Base-by-base conservation (phyloP, 192 early-diverging fungal species). In the Entophlyctis helioformis region DNA sequence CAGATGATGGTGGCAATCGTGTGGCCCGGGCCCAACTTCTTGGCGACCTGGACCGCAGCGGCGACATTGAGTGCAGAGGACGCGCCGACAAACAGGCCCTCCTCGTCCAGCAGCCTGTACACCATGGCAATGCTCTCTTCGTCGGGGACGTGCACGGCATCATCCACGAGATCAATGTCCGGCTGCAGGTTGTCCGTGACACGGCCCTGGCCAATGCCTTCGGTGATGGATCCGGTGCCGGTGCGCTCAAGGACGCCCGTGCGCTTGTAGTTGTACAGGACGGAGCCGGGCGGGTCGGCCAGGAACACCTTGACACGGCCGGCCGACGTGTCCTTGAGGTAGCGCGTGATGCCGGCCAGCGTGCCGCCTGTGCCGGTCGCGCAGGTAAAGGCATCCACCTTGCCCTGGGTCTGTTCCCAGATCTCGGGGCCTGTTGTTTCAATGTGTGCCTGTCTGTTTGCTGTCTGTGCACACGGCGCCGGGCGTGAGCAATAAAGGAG, bases 351-450 rank as follows among this genome's bases (percentile, higher is more conserved):
- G 21, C 92, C 92, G 2, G 89, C 92, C 22, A 94, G 62, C 3
- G 91, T 91, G 36, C 92, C 92, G 18, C 83, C 92, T 0, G 89
- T 96, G 11, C 92, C 92, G 4, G 92, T 91, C 11, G 88, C 68
- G 59, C 90, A 93, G 0, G 82, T 85, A 49, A 96, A 96, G 10
- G 79, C 92, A 63, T 93, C 89, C 1, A 96, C 58, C 12, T 72
- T 63, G 12, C 85, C 84, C 6, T 74, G 62, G 2, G 86, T 50
- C 61, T 96, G 92, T 7, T 67, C 67, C 81, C 80, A 87, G 54
- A 96, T 94, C 59, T 96, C 92, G 1, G 92, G 92, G 0, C 91
- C 92, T 1, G 92, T 96, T 28, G 92, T 94, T 56, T 94, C 89
- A 48, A 89, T 81, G 43, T 96, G 92, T 7, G 92, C 89, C 39